Base-by-base conservation (phyloP, 148 eudicot species). In the Fagopyrum homotropicum region DNA sequence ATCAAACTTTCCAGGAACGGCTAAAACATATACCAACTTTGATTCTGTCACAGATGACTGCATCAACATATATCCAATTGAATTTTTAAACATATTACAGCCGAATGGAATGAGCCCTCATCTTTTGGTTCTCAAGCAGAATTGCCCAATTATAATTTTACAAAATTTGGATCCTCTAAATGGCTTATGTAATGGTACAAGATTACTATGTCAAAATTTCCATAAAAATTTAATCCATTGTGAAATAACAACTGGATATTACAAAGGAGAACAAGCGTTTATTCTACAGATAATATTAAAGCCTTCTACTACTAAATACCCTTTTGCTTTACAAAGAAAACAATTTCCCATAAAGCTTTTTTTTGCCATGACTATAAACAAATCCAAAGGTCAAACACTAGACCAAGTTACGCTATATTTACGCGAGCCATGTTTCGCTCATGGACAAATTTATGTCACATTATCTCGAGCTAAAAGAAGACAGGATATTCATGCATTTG, bases 391-490 rank as follows among this genome's bases (percentile, higher is more conserved):
- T 3, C 16, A 50, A 16, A 50, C 55, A 50, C 55, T 10, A 22
- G 26, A 22, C 26, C 26, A 94, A 89, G 89, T 94, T 22, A 22
- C 26, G 26, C 26, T 22, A 22, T 22, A 22, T 0, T 22, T 22
- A 22, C 26, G 26, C 26, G 26, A 22, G 26, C 26, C 26, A 22
- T 22, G 26, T 22, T 22, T 22, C 26, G 26, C 26, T 22, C 26
- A 22, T 22, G 26, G 26, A 22, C 26, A 22, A 22, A 22, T 22
- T 22, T 22, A 22, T 22, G 26, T 22, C 26, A 0, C 26, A 22
- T 22, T 22, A 22, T 22, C 26, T 22, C 26, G 26, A 22, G 26
- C 26, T 22, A 22, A 22, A 22, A 22, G 26, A 22, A 22, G 26
- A 22, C 26, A 22, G 26, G 26, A 22, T 22, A 22, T 22, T 22